Evolutionary conservation across 2,329 filamentous ascomycete species (phyloP), one percentile per base, ranked within the genome.

Genomic region (Cryphonectria carpinicola): DNA sequence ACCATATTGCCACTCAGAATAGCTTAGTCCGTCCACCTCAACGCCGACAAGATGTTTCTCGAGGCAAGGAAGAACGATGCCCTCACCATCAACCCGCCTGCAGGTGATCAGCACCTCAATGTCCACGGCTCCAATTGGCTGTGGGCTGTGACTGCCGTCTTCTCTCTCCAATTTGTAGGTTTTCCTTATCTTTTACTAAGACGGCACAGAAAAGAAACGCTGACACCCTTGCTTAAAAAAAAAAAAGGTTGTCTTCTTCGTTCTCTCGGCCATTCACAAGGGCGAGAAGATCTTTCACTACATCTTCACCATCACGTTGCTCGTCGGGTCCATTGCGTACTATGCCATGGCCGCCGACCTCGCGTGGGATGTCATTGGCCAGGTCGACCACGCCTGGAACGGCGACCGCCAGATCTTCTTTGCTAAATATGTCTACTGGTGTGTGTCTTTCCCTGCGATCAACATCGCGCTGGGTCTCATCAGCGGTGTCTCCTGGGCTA

Each of bases 281-380:
- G 83, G 83, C 66, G 85, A 88, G 76, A 83, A 81, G 74, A 82
- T 88, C 74, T 88, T 88, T 80, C 85, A 89, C 80, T 87, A 88
- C 77, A 79, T 87, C 73, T 86, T 87, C 77, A 81, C 79, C 73
- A 80, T 87, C 67, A 82, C 82, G 49, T 81, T 85, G 56, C 80
- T 88, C 13, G 82, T 83, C 71, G 86, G 85, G 69, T 76, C 83
- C 28, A 80, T 87, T 73, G 76, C 82, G 66, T 88, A 88, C 81
- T 89, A 80, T 73, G 81, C 86, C 71, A 81, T 83, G 78, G 87
- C 86, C 7, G 84, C 86, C 6, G 83, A 87, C 73, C 80, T 88
- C 1, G 86, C 80, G 68, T 88, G 79, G 76, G 77, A 74, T 14
- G 76, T 82, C n/a, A 70, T 87, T 62, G 39, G 65, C 11, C 80